Base-by-base conservation (phyloP, 306 rosid genomes). In the Citrullus colocynthis region DNA sequence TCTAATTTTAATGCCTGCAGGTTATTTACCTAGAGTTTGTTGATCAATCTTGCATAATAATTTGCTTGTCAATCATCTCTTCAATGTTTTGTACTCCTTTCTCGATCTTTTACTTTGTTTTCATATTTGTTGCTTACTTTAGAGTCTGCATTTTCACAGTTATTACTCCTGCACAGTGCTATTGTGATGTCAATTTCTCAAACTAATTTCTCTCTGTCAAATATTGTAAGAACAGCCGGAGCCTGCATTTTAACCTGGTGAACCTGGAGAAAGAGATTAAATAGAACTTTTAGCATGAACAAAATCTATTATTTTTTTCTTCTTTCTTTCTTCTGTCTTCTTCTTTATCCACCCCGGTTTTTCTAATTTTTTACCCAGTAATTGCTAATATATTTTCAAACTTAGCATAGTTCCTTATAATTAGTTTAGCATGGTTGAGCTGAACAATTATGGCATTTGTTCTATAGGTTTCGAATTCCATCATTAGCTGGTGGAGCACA, bases 381-480 rank as follows among this genome's bases (percentile, higher is more conserved):
- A 7, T 21, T 61, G 39, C 74, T 63, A 37, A 34, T 10, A 49
- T 45, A 16, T 8, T 72, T 51, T 36, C 24, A 67, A 8, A 49
- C 36, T 45, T 37, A 51, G 20, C 52, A 34, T 44, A 17, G 76
- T 44, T 58, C 62, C 62, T 51, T 52, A 34, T 32, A 24, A 24
- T 49, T 73, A 6, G 61, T 48, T 71, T 28, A 73, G 21, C 7
- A 17, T 73, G 45, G 45, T 32, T 28, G 16, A 17, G 39, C 60
- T 74, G 24, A 49, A 74, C 11, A 5, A 54, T 54, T 16, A 18
- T 52, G 16, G 32, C 18, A 54, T 74, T 74, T 74, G 63, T 78
- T 70, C 61, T 60, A 79, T 87, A 96, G 99, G 93, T 92, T 89
- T 81, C 99, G 91, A 74, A 86, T 71, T 82, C 72, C 89, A 66